Conservation (phyloP, 768 basidiomycete species). For the Aureoboletus auriporus region DNA sequence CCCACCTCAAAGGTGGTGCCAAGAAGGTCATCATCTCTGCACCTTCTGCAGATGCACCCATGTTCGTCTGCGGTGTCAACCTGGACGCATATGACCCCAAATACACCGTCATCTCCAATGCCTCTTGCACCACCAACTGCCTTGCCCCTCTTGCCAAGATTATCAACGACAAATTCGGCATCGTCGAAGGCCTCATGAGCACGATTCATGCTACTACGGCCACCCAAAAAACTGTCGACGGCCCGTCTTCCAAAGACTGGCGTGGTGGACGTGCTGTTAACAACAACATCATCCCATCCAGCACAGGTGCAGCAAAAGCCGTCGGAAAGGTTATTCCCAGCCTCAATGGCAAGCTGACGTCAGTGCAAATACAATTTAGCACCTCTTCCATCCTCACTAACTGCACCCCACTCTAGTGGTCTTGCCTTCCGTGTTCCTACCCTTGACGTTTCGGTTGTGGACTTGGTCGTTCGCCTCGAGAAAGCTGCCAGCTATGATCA, state of each 20-base stretch:
- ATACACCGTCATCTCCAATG: conserved; percentile 94
- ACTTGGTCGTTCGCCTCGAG: conserved; percentile 90
- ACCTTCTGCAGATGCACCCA: conserved; percentile 94
- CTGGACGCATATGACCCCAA: conserved; percentile 87
- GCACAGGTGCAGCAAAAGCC: conserved; percentile 98
- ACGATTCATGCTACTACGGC: conserved; percentile 97
- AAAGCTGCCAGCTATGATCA: conserved; percentile 82
- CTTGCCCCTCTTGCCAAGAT: conserved; percentile 99
- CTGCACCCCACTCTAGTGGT: conserved; percentile 45
- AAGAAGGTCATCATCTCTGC: conserved; percentile 99
- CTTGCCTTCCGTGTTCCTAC: conserved; percentile 98
- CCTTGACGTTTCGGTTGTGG: conserved; percentile 95
- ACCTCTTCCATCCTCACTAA: conserved; percentile 3
- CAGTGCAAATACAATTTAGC: conserved; percentile 24
- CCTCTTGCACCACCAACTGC: conserved; percentile 99
- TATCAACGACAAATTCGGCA: conserved; percentile 94
- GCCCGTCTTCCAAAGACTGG: conserved; percentile 95
- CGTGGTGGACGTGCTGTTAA: conserved; percentile 93
- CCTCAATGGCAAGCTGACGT: conserved; percentile 98
- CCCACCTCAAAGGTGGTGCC: conserved; percentile 96
- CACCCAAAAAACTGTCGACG: conserved; percentile 93
- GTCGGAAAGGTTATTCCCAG: conserved; percentile 96
- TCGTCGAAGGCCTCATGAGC: conserved; percentile 97
- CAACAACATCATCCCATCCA: conserved; percentile 99
- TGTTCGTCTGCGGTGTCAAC: conserved; percentile 96